These are phyloP conservation scores for Zizania palustris DNA, from an alignment of 202 grass and related monocot genomes.

Conservation along the genomic window DNA sequence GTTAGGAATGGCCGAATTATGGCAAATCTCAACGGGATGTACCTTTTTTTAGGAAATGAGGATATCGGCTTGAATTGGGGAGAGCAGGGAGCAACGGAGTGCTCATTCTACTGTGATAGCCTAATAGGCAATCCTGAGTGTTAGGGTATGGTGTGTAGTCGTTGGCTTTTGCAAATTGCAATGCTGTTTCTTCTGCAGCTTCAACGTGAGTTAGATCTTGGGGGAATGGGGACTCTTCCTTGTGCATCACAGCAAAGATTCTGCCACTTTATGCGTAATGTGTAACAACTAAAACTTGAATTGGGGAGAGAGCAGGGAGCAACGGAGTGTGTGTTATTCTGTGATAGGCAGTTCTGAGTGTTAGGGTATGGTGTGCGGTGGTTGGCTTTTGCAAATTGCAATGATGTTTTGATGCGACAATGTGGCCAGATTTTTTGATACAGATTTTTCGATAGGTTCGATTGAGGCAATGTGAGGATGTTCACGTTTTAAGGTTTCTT, in stretches of 20 bases:
- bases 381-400: background rate
- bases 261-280: too few species aligned
- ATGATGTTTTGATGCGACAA: too few species aligned
- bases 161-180: background rate
- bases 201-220: too few species aligned
- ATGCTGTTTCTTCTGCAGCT: conserved; percentile 36
- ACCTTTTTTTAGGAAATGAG: conserved; percentile 13
- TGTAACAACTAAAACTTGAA: background rate
- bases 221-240: too few species aligned
- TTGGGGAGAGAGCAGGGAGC: background rate
- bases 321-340: background rate
- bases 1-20: background rate
- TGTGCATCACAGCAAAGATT: too few species aligned
- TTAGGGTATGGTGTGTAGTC: background rate
- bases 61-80: conserved; percentile 31
- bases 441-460: too few species aligned
- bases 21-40: conserved; percentile 1
- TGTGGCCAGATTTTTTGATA: too few species aligned
- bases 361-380: background rate
- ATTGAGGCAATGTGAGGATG: too few species aligned
- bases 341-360: background rate
- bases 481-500: too few species aligned
- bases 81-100: too few species aligned
- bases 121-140: background rate
- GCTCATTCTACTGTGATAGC: background rate